phyloP scores from a whole-genome alignment of 768 basidiomycete species.

The Cyathus striatus region DNA sequence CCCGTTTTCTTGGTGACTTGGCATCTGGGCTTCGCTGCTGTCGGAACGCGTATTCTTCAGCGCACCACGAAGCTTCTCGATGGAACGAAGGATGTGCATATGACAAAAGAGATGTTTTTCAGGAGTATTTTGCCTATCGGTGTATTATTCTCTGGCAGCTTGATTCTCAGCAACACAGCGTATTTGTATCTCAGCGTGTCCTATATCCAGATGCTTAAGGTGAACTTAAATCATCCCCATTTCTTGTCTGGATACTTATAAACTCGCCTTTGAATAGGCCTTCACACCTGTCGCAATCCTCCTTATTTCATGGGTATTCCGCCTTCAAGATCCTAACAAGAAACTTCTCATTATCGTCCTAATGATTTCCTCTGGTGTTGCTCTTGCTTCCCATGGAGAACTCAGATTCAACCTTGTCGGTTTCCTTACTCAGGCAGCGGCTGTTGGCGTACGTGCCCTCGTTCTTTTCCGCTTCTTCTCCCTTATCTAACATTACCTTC shows the following conservation, averaged over 20 bases:
- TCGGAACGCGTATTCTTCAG: conserved; percentile 83
- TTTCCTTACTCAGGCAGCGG: conserved; percentile 83
- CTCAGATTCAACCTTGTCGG: conserved; percentile 80
- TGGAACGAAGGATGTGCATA: conserved; percentile 70
- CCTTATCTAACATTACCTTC: conserved; percentile 2
- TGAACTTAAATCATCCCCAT: conserved; percentile 17
- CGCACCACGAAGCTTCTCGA: conserved; percentile 80
- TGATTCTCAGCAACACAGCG: conserved; percentile 87
- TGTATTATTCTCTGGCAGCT: conserved; percentile 85
- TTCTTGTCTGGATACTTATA: neutral
- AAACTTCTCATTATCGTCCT: conserved; percentile 78
- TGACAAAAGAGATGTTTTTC: conserved; percentile 75
- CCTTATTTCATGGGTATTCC: conserved; percentile 88
- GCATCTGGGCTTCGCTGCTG: conserved; percentile 72
- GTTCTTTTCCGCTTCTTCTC: neutral
- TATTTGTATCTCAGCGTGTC: conserved; percentile 89
- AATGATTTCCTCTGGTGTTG: conserved; percentile 90
- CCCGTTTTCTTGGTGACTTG: conserved; percentile 93
- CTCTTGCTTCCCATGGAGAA: conserved; percentile 87
- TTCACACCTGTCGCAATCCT: conserved; percentile 89
- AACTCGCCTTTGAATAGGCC: conserved; percentile 44
- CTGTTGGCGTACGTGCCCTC: conserved; percentile 63
- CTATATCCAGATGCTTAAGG: conserved; percentile 98
- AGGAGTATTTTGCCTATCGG: conserved; percentile 92
- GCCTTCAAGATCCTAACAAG: conserved; percentile 82